Evolutionary conservation across 805 yeast genomes (phyloP).

Genomic region (Ogataea siamensis): DNA sequence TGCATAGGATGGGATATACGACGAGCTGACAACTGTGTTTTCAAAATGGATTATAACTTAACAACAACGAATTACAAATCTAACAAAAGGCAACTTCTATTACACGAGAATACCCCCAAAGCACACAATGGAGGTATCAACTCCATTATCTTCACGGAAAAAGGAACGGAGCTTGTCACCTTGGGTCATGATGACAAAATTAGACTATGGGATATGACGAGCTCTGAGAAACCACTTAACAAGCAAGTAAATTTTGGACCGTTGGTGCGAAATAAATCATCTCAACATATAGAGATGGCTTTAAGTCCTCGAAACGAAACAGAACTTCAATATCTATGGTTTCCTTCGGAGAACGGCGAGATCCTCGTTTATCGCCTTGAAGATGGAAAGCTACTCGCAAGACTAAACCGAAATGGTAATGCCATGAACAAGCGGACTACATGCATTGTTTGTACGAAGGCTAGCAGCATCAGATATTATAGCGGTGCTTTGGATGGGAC

Average conservation of each 20-base stretch:
- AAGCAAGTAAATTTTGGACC: slow-evolving; percentile 77
- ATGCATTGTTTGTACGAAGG: slow-evolving; percentile 49
- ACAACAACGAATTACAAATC: slow-evolving; percentile 24
- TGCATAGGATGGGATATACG: slow-evolving; percentile 86
- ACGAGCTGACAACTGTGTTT: slow-evolving; percentile 59
- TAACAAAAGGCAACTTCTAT: slow-evolving; percentile 22
- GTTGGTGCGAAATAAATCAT: slow-evolving; percentile 60
- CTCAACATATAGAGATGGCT: slow-evolving; percentile 55
- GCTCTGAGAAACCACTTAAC: slow-evolving; percentile 46
- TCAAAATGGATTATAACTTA: slow-evolving; percentile 52
- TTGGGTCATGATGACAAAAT: slow-evolving; percentile 81
- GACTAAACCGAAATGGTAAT: slow-evolving; percentile 46
- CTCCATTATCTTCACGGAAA: slow-evolving; percentile 71
- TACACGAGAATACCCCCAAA: slow-evolving; percentile 35
- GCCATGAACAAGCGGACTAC: slow-evolving; percentile 44
- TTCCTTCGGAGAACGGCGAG: slow-evolving; percentile 77
- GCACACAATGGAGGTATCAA: slow-evolving; percentile 82
- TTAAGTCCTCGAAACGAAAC: slow-evolving; percentile 52
- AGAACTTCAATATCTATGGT: slow-evolving; percentile 55
- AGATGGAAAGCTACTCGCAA: slow-evolving; percentile 61
- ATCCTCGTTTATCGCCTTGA: slow-evolving; percentile 53
- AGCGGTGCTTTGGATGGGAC: slow-evolving; percentile 71
- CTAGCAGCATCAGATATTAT: slow-evolving; percentile 44
- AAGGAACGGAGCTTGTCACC: slow-evolving; percentile 61
- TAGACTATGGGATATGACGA: slow-evolving; percentile 72